Percentiles rank a stretch among this genome's conserved stretches.
These are phyloP conservation scores for Mycena rebaudengoi DNA, from an alignment of 768 basidiomycete species.

Conservation along the genomic window DNA sequence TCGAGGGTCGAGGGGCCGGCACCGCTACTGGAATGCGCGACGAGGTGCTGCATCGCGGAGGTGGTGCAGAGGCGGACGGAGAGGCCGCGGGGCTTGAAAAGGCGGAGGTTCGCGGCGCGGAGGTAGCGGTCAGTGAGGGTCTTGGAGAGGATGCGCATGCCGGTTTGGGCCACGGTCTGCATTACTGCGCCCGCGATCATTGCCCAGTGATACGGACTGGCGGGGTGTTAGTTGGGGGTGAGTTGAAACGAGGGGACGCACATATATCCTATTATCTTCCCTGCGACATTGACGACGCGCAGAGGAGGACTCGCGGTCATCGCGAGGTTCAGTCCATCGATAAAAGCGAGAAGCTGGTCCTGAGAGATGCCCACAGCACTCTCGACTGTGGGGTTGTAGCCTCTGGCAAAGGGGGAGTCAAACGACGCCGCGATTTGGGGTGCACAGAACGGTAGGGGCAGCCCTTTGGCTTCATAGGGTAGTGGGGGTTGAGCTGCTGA, in stretches of 20 bases:
- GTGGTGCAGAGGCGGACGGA: slow-evolving; percentile 32
- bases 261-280: not conserved
- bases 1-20: slow-evolving; percentile 9
- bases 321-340: slow-evolving; percentile 33
- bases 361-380: slow-evolving; percentile 20
- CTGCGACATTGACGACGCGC: slow-evolving; percentile 28
- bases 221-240: not conserved
- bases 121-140: slow-evolving; percentile 33
- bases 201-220: slow-evolving; percentile 24
- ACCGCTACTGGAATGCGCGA: not conserved
- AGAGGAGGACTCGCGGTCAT: slow-evolving; percentile 33
- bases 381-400: slow-evolving; percentile 20
- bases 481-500: not conserved
- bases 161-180: slow-evolving; percentile 23
- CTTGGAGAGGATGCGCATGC: slow-evolving; percentile 29
- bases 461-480: not conserved
- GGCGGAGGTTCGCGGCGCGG: slow-evolving; percentile 25
- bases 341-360: slow-evolving; percentile 27
- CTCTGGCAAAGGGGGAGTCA: slow-evolving; percentile 28
- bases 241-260: not conserved
- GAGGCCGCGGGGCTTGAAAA: slow-evolving; percentile 31
- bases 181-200: slow-evolving; percentile 23
- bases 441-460: slow-evolving; percentile 26
- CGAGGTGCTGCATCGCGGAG: slow-evolving; percentile 24
- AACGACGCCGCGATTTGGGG: slow-evolving; percentile 24